Percentiles rank a stretch among this genome's conserved stretches.
phyloP scores from a whole-genome alignment of 768 basidiomycete genomes.

The Amanita pseudoporphyria region DNA sequence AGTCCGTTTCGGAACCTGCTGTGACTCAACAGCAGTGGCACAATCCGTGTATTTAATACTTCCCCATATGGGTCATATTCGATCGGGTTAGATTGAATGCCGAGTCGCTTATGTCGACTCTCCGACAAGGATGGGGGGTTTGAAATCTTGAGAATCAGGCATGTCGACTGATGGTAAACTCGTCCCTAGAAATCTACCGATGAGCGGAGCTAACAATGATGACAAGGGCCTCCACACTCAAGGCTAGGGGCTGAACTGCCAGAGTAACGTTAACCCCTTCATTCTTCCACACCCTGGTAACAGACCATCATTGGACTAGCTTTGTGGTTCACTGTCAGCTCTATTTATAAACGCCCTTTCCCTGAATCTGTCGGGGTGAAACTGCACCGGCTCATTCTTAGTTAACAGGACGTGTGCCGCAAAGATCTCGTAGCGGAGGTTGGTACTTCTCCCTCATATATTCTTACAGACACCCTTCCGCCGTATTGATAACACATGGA shows the following conservation, averaged over 20 bases:
- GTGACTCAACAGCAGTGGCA: no score
- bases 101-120: constrained; percentile 26
- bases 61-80: neutral
- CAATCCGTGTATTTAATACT: neutral
- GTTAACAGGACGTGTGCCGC: constrained; percentile 12
- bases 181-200: constrained; percentile 25
- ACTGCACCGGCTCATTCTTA: constrained; percentile 23
- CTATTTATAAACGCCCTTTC: constrained; percentile 24
- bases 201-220: constrained; percentile 17
- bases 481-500: constrained; percentile 4
- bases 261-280: constrained; percentile 21
- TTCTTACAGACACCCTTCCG: constrained; percentile 35
- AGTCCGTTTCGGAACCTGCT: no score
- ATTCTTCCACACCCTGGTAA: constrained; percentile 35
- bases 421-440: constrained; percentile 1
- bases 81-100: constrained; percentile 23
- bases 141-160: constrained; percentile 10
- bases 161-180: constrained; percentile 17
- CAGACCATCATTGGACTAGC: constrained; percentile 27
- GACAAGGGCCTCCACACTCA: constrained; percentile 11
- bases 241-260: constrained; percentile 13
- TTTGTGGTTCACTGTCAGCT: constrained; percentile 18
- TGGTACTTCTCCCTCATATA: constrained; percentile 12
- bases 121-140: constrained; percentile 31
- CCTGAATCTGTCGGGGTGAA: constrained; percentile 24